Base-by-base conservation (phyloP, 768 basidiomycete species). In the Gyrodon lividus region DNA sequence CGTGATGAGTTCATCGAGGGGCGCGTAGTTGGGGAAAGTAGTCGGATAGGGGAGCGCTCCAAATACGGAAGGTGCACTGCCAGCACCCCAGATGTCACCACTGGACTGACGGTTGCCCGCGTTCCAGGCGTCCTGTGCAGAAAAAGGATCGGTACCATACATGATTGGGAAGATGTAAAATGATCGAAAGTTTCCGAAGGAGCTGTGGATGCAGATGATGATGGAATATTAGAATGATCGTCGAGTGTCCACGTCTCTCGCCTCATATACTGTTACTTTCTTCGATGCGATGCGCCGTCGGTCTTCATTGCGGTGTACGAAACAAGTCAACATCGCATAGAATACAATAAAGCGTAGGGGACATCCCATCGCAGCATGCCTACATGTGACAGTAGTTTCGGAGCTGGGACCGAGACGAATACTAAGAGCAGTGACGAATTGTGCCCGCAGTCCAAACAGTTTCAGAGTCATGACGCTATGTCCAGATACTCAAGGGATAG, bases 31-130 rank as follows among this genome's bases (percentile, higher is more conserved):
- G 20, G 51, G 13, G 6, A 70, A 52, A 26, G 70, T 50, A 20
- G 67, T 47, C 0, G 80, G 75, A 58, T 80, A 83, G 24, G 84
- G 84, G 17, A 86, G 78, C 0, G 83, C 83, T 5, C 84, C 84
- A 58, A 79, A 82, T 51, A 85, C 67, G 42, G 84, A 85, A 42
- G 83, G 79, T 9, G 70, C 60, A 22, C 31, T 30, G 19, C 34
- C 26, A 16, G 34, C n/a, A n/a, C n/a, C n/a, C n/a, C n/a, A n/a
- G n/a, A n/a, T n/a, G n/a, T n/a, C n/a, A n/a, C n/a, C n/a, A n/a
- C n/a, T 17, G 19, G 52, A 53, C 35, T 43, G 49, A 20, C 52
- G 48, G 23, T 35, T 55, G 16, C 64, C 51, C 24, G 61, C 56
- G 13, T 51, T 50, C 50, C 50, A 55, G n/a, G 31, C 34, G 23